Percentiles rank a stretch among this genome's conserved stretches.
Conservation (phyloP, 2,329 filamentous ascomycete species). For the Aspergillus eucalypticola region DNA sequence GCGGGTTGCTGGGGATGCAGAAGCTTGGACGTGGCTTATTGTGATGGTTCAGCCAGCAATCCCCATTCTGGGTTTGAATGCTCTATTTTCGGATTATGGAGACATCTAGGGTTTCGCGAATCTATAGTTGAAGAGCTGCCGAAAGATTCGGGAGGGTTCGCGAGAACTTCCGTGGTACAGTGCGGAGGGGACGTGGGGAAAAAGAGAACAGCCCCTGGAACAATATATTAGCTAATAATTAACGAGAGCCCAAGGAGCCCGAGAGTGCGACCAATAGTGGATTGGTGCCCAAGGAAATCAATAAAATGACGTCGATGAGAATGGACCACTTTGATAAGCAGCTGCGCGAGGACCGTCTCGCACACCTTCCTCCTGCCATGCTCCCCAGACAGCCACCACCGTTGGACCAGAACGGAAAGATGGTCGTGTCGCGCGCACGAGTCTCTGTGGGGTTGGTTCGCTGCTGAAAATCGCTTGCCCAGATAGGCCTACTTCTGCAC, state of each 20-base stretch:
- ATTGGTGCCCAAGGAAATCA: constrained; percentile 12
- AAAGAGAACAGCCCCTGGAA: not conserved
- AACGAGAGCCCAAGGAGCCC: not conserved
- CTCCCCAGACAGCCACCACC: constrained; percentile 11
- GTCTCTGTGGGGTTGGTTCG: constrained; percentile 13
- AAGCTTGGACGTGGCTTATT: not conserved
- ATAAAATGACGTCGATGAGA: constrained; percentile 23
- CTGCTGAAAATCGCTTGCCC: constrained; percentile 11
- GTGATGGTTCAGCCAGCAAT: not conserved
- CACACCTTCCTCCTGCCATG: constrained; percentile 2
- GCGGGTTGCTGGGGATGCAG: not conserved
- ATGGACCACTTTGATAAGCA: constrained; percentile 12
- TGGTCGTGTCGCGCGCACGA: constrained; percentile 15
- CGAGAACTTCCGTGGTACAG: no score
- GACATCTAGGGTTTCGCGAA: not conserved
- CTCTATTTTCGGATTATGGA: not conserved
- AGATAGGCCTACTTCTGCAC: constrained; percentile 8
- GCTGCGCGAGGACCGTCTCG: constrained; percentile 11
- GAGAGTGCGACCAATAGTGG: constrained; percentile 2
- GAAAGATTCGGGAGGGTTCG: not conserved
- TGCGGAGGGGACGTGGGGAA: no score
- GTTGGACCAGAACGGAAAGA: constrained; percentile 10
- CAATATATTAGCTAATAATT: constrained; percentile 5
- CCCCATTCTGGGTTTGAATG: not conserved
- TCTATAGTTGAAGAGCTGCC: not conserved